A percentile compares a stretch with the other conserved stretches of the same genome.
Conservation (phyloP, 208 protist genomes). For the Leishmania gerbilli region DNA sequence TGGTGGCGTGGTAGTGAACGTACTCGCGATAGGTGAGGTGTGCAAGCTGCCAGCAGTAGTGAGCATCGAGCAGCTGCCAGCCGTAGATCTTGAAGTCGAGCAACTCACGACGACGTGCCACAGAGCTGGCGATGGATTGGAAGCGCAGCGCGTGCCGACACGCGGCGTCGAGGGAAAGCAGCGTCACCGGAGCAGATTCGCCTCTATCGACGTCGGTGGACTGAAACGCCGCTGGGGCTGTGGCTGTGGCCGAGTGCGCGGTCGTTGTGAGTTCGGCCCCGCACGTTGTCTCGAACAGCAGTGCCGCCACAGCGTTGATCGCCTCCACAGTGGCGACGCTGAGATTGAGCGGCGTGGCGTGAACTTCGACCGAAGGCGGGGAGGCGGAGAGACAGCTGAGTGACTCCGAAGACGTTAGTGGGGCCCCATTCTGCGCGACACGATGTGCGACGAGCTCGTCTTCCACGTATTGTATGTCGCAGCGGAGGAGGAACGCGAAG, state of each 20-base stretch:
- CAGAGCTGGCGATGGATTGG: conserved; percentile 61
- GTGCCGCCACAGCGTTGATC: conserved; percentile 56
- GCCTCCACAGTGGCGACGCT: conserved; percentile 46
- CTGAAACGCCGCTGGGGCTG: conserved; percentile 4
- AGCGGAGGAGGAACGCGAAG: conserved; percentile 46
- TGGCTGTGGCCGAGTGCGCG: neutral
- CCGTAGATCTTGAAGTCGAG: conserved; percentile 75
- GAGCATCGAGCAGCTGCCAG: conserved; percentile 72
- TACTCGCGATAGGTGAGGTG: conserved; percentile 38
- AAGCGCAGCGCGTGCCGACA: conserved; percentile 47
- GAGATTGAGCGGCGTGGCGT: conserved; percentile 23
- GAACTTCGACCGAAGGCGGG: neutral
- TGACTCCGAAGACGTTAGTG: neutral
- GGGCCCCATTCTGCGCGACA: neutral
- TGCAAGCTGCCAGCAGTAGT: conserved; percentile 66
- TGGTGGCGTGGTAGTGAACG: conserved; percentile 4
- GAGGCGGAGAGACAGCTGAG: neutral
- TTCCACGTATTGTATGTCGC: conserved; percentile 26
- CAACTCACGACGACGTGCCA: conserved; percentile 31
- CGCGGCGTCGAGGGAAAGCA: conserved; percentile 35
- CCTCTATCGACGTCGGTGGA: neutral
- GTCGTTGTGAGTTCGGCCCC: conserved; percentile 50
- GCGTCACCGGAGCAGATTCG: conserved; percentile 11
- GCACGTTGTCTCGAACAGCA: conserved; percentile 75
- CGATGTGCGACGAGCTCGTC: conserved; percentile 19